These are phyloP conservation scores for Mycogone perniciosa DNA, from an alignment of 2,329 filamentous ascomycete species.

Conservation along the genomic window DNA sequence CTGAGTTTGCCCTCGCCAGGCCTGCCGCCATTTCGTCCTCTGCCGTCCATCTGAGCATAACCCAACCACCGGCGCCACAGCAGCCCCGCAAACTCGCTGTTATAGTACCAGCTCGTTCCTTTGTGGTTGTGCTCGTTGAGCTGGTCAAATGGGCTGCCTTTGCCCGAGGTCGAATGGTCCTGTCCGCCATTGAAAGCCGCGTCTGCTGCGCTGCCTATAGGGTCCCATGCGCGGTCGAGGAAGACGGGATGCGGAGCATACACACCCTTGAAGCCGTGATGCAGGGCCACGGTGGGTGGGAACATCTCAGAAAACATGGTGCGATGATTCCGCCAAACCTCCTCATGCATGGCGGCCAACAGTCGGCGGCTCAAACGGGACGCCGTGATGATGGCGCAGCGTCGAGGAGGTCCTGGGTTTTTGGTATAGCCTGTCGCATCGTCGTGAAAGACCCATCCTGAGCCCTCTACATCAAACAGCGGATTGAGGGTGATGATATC, in stretches of 20 bases:
- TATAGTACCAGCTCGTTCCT: conserved; percentile 80
- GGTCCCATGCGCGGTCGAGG: conserved; percentile 68
- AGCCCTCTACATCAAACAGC: conserved; percentile 64
- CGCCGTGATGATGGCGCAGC: conserved; percentile 66
- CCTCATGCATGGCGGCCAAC: conserved; percentile 66
- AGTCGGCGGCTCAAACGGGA: conserved; percentile 61
- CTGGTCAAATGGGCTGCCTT: conserved; percentile 59
- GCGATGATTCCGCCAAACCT: conserved; percentile 59
- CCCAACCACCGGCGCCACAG: conserved; percentile 75
- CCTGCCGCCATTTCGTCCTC: conserved; percentile 43
- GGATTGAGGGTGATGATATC: conserved; percentile 75
- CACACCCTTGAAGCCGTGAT: conserved; percentile 72
- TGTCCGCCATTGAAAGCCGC: conserved; percentile 71
- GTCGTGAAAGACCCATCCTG: conserved; percentile 65
- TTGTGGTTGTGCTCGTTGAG: conserved; percentile 77
- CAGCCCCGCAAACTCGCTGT: conserved; percentile 68
- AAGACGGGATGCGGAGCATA: conserved; percentile 79
- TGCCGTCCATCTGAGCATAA: conserved; percentile 47
- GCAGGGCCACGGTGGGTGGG: conserved; percentile 61
- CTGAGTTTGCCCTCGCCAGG: conserved; percentile 41
- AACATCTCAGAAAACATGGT: conserved; percentile 79
- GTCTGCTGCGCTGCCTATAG: conserved; percentile 56
- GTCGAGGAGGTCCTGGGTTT: conserved; percentile 44
- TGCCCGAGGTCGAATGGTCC: conserved; percentile 58
- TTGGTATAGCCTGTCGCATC: conserved; percentile 67